These are phyloP conservation scores for Boehmeria nivea DNA, from an alignment of 306 rosid species.

Conservation along the genomic window DNA sequence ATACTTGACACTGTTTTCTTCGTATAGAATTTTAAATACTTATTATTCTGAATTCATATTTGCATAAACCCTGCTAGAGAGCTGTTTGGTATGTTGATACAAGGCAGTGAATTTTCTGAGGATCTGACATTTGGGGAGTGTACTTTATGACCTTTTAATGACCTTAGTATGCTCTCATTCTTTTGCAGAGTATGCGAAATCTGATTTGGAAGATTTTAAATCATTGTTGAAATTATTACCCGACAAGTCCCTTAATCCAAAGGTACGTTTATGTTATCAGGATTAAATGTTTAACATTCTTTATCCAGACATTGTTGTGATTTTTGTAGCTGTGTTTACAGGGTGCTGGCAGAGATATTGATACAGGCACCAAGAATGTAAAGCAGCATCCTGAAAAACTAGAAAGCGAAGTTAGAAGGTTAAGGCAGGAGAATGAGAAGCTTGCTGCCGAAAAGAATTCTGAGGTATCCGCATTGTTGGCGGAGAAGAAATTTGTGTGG, in stretches of 20 bases:
- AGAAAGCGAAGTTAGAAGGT: constrained; percentile 37
- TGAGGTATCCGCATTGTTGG: constrained; percentile 53
- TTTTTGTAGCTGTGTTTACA: constrained; percentile 15
- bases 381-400: constrained; percentile 20
- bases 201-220: constrained; percentile 63
- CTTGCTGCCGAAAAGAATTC: constrained; percentile 47
- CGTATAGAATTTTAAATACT: too few relatives aligned
- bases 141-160: too few relatives aligned
- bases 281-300: constrained; percentile 11
- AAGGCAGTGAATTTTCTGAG: too few relatives aligned
- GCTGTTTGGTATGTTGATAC: too few relatives aligned
- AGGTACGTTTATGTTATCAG: constrained; percentile 36
- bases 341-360: constrained; percentile 27
- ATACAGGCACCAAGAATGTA: constrained; percentile 16
- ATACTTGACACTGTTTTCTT: too few relatives aligned
- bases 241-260: constrained; percentile 23
- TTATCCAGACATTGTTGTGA: constrained; percentile 22
- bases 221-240: constrained; percentile 37
- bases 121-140: too few relatives aligned
- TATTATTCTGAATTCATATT: not conserved
- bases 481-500: constrained; percentile 83
- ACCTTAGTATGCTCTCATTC: too few relatives aligned
- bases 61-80: too few relatives aligned
- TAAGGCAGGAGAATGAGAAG: constrained; percentile 50
- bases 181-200: constrained; percentile 40